Evolutionary conservation across 352 stramenopile genomes (phyloP).

Genomic region (Pythium myriotylum): DNA sequence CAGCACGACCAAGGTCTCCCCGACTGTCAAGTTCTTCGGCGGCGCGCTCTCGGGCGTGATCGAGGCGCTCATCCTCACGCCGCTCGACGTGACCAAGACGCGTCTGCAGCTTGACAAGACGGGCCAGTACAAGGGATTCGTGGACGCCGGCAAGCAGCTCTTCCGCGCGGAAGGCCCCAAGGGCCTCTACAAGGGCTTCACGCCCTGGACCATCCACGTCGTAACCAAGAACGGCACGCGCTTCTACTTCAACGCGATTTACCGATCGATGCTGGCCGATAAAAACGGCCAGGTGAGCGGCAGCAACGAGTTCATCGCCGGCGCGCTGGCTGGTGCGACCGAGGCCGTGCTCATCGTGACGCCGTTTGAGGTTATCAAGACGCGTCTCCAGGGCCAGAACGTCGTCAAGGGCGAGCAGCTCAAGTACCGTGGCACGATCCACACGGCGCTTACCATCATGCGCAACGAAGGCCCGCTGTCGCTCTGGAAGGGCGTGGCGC

Average conservation of each 20-base stretch:
- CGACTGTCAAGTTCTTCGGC: slow-evolving; percentile 76
- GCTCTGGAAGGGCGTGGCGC: slow-evolving; percentile 95
- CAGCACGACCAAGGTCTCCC: slow-evolving; percentile 65
- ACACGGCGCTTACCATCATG: slow-evolving; percentile 92
- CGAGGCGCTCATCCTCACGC: slow-evolving; percentile 84
- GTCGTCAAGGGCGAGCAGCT: slow-evolving; percentile 73
- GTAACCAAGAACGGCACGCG: slow-evolving; percentile 91
- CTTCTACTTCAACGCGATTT: slow-evolving; percentile 90
- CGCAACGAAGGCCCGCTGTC: slow-evolving; percentile 93
- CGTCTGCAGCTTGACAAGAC: slow-evolving; percentile 88
- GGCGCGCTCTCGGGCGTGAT: slow-evolving; percentile 86
- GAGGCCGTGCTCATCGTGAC: slow-evolving; percentile 97
- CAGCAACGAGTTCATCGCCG: slow-evolving; percentile 86
- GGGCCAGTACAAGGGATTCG: slow-evolving; percentile 85
- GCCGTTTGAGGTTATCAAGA: slow-evolving; percentile 99
- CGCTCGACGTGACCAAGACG: slow-evolving; percentile 89
- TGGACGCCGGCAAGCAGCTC: slow-evolving; percentile 86
- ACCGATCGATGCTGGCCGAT: slow-evolving; percentile 73
- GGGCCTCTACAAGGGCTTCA: slow-evolving; percentile 89
- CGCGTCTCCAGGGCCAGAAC: slow-evolving; percentile 94
- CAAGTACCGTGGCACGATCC: slow-evolving; percentile 89
- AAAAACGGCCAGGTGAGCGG: slow-evolving; percentile 82
- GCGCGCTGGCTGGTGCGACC: slow-evolving; percentile 92
- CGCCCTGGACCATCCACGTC: slow-evolving; percentile 88
- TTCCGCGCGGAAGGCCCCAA: slow-evolving; percentile 72